A percentile compares a stretch with the other conserved stretches of the same genome.
Conservation (phyloP, 2,329 filamentous ascomycete species). For the Didymella keratinophila region DNA sequence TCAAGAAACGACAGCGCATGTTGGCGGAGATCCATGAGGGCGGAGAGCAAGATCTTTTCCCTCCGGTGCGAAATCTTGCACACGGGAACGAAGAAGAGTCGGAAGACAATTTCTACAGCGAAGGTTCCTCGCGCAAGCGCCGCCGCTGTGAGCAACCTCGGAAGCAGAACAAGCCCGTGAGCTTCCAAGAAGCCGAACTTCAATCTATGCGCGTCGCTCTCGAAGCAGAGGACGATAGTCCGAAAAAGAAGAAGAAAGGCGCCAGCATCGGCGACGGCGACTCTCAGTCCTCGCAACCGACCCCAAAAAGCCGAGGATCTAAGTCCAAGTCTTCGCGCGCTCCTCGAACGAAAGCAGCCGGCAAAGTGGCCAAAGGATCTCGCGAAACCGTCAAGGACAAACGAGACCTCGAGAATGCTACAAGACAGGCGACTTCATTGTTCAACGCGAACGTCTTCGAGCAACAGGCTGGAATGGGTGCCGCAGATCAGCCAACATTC, state of each 20-base stretch:
- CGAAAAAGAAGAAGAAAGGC: slow-evolving; percentile 33
- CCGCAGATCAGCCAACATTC: slow-evolving; percentile 37
- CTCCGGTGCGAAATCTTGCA: slow-evolving; percentile 4
- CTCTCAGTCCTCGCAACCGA: slow-evolving; percentile 17
- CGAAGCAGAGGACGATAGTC: slow-evolving; percentile 31
- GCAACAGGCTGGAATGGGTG: slow-evolving; percentile 39
- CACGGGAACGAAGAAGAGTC: slow-evolving; percentile 18
- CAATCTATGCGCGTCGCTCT: slow-evolving; percentile 42
- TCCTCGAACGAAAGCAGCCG: slow-evolving; percentile 6
- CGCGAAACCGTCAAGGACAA: slow-evolving; percentile 31
- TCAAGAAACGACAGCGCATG: slow-evolving; percentile 29
- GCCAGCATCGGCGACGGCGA: slow-evolving; percentile 8
- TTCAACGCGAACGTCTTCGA: slow-evolving; percentile 44
- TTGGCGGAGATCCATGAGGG: slow-evolving; percentile 22
- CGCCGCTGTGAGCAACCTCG: slow-evolving; percentile 23
- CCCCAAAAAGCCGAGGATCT: slow-evolving; percentile 2
- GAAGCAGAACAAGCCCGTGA: slow-evolving; percentile 18
- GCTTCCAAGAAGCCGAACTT: slow-evolving; percentile 40
- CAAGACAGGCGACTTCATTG: slow-evolving; percentile 34
- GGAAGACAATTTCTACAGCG: slow-evolving; percentile 12
- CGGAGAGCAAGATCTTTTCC: slow-evolving; percentile 23
- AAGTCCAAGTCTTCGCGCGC: slow-evolving; percentile 13
- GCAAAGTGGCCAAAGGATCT: slow-evolving; percentile 14
- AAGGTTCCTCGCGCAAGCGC: slow-evolving; percentile 26
- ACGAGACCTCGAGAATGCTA: slow-evolving; percentile 25